Evolutionary conservation across 805 yeast genomes (phyloP), one percentile per base, ranked within the genome.

Genomic region (Isabelozyma pseudorhagii): DNA sequence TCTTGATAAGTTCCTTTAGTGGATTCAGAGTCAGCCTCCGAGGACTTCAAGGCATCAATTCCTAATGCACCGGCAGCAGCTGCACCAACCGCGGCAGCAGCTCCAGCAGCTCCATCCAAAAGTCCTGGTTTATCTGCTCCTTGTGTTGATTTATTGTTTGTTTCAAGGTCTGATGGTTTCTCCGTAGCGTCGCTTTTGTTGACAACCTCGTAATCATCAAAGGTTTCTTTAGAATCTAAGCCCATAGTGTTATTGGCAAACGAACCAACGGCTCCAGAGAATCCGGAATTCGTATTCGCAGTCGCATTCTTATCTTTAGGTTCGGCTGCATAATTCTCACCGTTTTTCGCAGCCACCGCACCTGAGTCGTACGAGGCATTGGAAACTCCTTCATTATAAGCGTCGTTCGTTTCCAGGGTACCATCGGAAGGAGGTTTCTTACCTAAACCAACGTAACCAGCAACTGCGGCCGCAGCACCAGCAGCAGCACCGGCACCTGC

Each of bases 341-440:
- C 13, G 5, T 27, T 29, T 34, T 41, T 28, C 21, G 40, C 17
- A 15, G 46, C 41, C 40, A 15, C 31, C 42, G 34, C 39, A 31
- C 63, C 64, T 18, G 58, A 55, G 27, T 57, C 61, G 52, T 54
- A 57, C 9, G 65, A 48, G 9, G 54, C 62, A 10, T 57, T 40
- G 40, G 51, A 52, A 28, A 54, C 47, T 21, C 62, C 62, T 17
- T 51, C 54, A 14, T 46, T 46, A 42, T 62, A 62, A n/a, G 64
- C 58, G 38, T 40, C 15, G 39, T n/a, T 50, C 9, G 14, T 44
- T n/a, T 40, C 46, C 8, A 14, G 14, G 14, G 21, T 27, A 8
- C 31, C 50, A 10, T 45, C 44, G 27, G 49, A 42, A 14, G 46
- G 42, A 9, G n/a, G 2, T 29, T 42, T 38, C 4, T 44, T 46